Evolutionary conservation across 768 basidiomycete genomes (phyloP).

Genomic region (Krasilnikovozyma curviuscula): DNA sequence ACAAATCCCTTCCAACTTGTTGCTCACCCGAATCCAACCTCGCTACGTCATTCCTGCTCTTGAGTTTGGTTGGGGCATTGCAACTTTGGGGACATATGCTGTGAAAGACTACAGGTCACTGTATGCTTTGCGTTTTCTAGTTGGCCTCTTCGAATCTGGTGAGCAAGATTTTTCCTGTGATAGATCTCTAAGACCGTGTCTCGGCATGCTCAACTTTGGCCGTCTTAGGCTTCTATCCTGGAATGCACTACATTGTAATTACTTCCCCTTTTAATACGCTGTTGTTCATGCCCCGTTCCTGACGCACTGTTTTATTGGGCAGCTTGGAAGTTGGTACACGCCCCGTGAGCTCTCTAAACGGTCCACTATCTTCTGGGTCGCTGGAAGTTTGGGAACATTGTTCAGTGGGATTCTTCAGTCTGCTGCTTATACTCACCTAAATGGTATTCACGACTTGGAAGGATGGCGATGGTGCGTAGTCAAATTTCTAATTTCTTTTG

Average conservation of each 20-base stretch:
- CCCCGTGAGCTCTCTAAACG: slow-evolving; percentile 21
- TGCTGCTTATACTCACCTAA: slow-evolving; percentile 35
- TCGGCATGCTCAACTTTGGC: background rate
- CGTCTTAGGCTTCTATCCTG: slow-evolving; percentile 20
- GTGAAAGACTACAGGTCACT: slow-evolving; percentile 18
- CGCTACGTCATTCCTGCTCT: slow-evolving; percentile 18
- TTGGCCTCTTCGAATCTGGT: slow-evolving; percentile 21
- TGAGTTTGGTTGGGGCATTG: slow-evolving; percentile 20
- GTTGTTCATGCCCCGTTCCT: background rate
- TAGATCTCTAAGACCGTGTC: background rate
- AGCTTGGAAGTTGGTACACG: slow-evolving; percentile 14
- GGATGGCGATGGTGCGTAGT: slow-evolving; percentile 7
- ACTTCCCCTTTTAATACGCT: background rate
- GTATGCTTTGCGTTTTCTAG: slow-evolving; percentile 21
- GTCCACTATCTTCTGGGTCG: slow-evolving; percentile 47
- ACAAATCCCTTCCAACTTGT: slow-evolving; percentile 16
- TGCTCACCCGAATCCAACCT: slow-evolving; percentile 19
- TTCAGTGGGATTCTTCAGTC: slow-evolving; percentile 50
- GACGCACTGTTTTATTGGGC: background rate
- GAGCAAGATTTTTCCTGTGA: no score
- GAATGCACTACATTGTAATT: slow-evolving; percentile 21
- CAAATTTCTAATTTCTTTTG: background rate
- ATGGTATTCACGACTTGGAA: slow-evolving; percentile 6
- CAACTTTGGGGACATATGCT: slow-evolving; percentile 18
- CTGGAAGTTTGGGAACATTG: slow-evolving; percentile 44